Conservation (phyloP, 495 filamentous ascomycete genomes). For the Penicillium crystallinum region DNA sequence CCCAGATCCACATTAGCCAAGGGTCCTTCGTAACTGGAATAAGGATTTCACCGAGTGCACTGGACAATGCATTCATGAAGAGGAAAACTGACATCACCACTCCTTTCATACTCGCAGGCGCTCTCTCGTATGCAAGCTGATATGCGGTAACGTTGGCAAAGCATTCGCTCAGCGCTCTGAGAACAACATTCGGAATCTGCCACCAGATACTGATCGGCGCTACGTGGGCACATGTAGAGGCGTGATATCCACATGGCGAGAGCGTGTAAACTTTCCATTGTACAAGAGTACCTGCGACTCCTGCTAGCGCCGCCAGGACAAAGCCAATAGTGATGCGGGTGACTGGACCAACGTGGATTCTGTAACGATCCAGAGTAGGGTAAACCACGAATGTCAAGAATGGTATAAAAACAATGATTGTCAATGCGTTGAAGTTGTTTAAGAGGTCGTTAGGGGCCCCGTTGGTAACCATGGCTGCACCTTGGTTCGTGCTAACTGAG, state of each 20-base stretch:
- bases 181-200: slow-evolving; percentile 45
- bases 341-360: slow-evolving; percentile 58
- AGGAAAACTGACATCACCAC: slow-evolving; percentile 63
- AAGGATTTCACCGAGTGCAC: slow-evolving; percentile 50
- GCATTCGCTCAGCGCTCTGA: slow-evolving; percentile 62
- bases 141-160: slow-evolving; percentile 67
- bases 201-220: slow-evolving; percentile 52
- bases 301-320: slow-evolving; percentile 48
- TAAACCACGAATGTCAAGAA: slow-evolving; percentile 60
- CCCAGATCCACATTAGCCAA: slow-evolving; percentile 53
- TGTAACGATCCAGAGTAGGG: slow-evolving; percentile 48
- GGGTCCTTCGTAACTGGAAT: slow-evolving; percentile 59
- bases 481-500: slow-evolving; percentile 44
- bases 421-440: slow-evolving; percentile 63
- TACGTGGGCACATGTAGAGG: slow-evolving; percentile 39
- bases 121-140: slow-evolving; percentile 67
- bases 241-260: slow-evolving; percentile 47
- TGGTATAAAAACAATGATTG: slow-evolving; percentile 60
- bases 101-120: slow-evolving; percentile 63
- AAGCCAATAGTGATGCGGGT: slow-evolving; percentile 65
- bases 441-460: slow-evolving; percentile 69
- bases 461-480: slow-evolving; percentile 58
- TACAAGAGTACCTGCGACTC: slow-evolving; percentile 58
- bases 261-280: slow-evolving; percentile 59
- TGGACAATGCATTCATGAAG: slow-evolving; percentile 47